These are phyloP conservation scores for Diaporthe aspalathi DNA, from an alignment of 2,329 filamentous ascomycete species.

Conservation along the genomic window DNA sequence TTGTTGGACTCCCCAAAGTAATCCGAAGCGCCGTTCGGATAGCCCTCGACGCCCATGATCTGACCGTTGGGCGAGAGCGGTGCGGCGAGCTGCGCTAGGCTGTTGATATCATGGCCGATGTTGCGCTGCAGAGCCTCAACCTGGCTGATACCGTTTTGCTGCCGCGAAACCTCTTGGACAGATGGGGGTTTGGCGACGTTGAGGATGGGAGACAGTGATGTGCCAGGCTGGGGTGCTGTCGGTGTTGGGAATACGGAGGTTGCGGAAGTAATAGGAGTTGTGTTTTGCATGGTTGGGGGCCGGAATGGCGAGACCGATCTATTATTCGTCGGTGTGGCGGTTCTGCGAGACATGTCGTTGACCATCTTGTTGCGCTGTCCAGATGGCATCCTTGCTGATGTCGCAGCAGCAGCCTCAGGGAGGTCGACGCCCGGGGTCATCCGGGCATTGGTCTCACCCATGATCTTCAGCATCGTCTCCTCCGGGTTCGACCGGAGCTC, in stretches of 20 bases:
- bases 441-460: constrained; percentile 71
- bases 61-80: constrained; percentile 33
- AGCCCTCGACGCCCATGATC: constrained; percentile 30
- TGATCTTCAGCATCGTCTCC: constrained; percentile 73
- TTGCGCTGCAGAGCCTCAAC: constrained; percentile 58
- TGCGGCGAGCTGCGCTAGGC: constrained; percentile 40
- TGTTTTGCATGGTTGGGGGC: constrained; percentile 41
- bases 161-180: constrained; percentile 17
- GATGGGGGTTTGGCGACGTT: constrained; percentile 19
- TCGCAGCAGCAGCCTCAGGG: constrained; percentile 67
- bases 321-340: constrained; percentile 43
- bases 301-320: constrained; percentile 42
- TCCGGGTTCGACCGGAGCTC: constrained; percentile 69
- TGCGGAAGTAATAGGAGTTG: constrained; percentile 47
- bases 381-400: constrained; percentile 64
- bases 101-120: constrained; percentile 46
- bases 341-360: constrained; percentile 67
- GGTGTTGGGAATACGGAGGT: constrained; percentile 63
- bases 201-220: constrained; percentile 76
- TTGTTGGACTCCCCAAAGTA: constrained; percentile 50
- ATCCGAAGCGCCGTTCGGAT: not conserved
- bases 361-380: constrained; percentile 70
- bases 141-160: constrained; percentile 78
- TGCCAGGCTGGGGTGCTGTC: constrained; percentile 64
- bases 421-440: constrained; percentile 62